These are phyloP conservation scores for Fusarium kyushuense DNA, from an alignment of 2,329 filamentous ascomycete species.

Conservation along the genomic window DNA sequence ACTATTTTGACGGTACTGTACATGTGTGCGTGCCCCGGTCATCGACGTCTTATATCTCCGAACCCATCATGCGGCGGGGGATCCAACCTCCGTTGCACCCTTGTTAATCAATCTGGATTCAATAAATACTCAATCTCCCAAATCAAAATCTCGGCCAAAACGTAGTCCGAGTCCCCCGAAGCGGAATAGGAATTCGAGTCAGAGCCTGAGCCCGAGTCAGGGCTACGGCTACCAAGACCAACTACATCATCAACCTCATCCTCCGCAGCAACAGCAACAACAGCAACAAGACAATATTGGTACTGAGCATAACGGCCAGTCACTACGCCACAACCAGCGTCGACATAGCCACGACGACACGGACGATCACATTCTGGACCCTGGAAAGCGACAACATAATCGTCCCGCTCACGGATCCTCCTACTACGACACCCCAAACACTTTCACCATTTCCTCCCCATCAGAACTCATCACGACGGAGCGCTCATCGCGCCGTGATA, in stretches of 20 bases:
- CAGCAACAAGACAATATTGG: constrained; percentile 7
- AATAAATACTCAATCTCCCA: constrained; percentile 55
- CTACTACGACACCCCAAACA: constrained; percentile 31
- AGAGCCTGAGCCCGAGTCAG: constrained; percentile 34
- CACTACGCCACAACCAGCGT: constrained; percentile 32
- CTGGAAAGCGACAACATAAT: constrained; percentile 46
- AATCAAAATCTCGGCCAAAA: constrained; percentile 40
- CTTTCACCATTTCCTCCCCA: constrained; percentile 35
- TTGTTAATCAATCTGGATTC: constrained; percentile 68
- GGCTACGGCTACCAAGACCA: constrained; percentile 33
- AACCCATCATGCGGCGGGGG: constrained; percentile 67
- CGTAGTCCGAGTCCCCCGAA: constrained; percentile 39
- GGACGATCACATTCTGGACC: constrained; percentile 33
- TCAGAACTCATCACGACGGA: constrained; percentile 36
- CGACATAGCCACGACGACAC: constrained; percentile 42
- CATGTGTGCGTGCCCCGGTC: constrained; percentile 45
- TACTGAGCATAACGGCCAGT: constrained; percentile 22
- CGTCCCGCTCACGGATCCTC: constrained; percentile 33
- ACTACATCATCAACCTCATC: constrained; percentile 29
- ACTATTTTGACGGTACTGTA: constrained; percentile 14
- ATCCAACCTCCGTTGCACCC: constrained; percentile 67
- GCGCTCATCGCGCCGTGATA: constrained; percentile 63
- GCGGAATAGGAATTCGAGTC: constrained; percentile 28
- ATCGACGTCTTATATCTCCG: constrained; percentile 43
- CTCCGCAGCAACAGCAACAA: constrained; percentile 3